These are phyloP conservation scores for Irpex sp. DNA, from an alignment of 1,284 basidiomycete genomes.

Conservation along the genomic window DNA sequence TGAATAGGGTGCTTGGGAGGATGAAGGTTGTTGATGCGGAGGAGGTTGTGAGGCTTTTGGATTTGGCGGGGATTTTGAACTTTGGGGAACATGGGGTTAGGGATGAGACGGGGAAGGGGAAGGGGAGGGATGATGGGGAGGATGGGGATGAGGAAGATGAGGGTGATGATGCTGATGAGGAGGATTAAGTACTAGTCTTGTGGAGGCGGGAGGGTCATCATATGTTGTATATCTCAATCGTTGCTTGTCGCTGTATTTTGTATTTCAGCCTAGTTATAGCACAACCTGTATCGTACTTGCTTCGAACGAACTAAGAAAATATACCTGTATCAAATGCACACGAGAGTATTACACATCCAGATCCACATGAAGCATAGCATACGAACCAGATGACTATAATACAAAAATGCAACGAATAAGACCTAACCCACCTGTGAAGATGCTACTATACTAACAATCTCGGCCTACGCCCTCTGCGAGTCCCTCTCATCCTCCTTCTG, in stretches of 20 bases:
- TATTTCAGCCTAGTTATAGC: neutral
- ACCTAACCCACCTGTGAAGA: no score
- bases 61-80: constrained; percentile 79
- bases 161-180: constrained; percentile 1
- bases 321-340: no score
- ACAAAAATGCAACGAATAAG: neutral
- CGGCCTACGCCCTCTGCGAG: neutral
- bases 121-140: constrained; percentile 3
- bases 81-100: constrained; percentile 74
- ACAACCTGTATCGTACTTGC: neutral
- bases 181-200: no score
- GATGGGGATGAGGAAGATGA: constrained; percentile 16
- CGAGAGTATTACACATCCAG: no score
- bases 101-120: constrained; percentile 52
- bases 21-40: constrained; percentile 88
- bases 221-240: no score
- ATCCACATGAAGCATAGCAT: no score
- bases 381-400: no score
- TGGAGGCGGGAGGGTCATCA: no score
- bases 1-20: constrained; percentile 85
- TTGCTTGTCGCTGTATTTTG: neutral
- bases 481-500: constrained; percentile 26
- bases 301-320: neutral
- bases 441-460: no score
- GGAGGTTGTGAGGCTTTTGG: constrained; percentile 70